phyloP scores from a whole-genome alignment of 1,139 yeast species.

The Saccharomycopsis crataegensis region DNA sequence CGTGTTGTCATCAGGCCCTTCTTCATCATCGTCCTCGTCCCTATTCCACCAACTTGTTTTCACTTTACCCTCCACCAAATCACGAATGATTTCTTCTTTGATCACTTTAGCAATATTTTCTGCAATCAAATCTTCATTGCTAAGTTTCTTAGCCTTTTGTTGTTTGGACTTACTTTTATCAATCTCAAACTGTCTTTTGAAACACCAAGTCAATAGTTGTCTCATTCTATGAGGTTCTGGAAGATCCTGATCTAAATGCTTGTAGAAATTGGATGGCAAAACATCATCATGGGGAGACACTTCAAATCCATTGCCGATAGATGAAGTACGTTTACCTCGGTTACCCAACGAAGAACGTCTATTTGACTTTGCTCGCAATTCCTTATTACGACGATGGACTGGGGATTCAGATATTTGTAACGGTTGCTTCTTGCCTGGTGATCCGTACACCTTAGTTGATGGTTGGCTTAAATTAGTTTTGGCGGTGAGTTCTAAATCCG shows the following conservation, averaged over 20 bases:
- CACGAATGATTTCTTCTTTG: conserved; percentile 56
- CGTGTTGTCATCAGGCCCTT: conserved; percentile 20
- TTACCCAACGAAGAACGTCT: conserved; percentile 46
- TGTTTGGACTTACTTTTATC: conserved; percentile 29
- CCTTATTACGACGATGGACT: conserved; percentile 32
- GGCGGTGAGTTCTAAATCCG: neutral
- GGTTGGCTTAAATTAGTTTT: neutral
- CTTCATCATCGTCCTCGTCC: conserved; percentile 26
- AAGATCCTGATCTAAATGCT: conserved; percentile 50
- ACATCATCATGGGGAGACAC: conserved; percentile 66
- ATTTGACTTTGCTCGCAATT: conserved; percentile 24
- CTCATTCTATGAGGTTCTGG: conserved; percentile 74
- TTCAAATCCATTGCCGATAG: conserved; percentile 65
- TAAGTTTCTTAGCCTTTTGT: conserved; percentile 25
- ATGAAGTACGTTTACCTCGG: conserved; percentile 67
- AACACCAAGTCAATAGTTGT: conserved; percentile 64
- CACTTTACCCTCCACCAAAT: conserved; percentile 50
- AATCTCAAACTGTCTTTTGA: conserved; percentile 41
- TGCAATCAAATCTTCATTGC: conserved; percentile 34
- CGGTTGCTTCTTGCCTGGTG: conserved; percentile 21
- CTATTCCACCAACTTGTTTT: conserved; percentile 62
- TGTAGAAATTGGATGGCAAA: conserved; percentile 48
- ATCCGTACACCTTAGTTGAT: conserved; percentile 5
- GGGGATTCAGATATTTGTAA: conserved; percentile 37
- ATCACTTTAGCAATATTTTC: conserved; percentile 54